These are phyloP conservation scores for Aphanomyces euteiches DNA, from an alignment of 352 stramenopile genomes.

Conservation along the genomic window DNA sequence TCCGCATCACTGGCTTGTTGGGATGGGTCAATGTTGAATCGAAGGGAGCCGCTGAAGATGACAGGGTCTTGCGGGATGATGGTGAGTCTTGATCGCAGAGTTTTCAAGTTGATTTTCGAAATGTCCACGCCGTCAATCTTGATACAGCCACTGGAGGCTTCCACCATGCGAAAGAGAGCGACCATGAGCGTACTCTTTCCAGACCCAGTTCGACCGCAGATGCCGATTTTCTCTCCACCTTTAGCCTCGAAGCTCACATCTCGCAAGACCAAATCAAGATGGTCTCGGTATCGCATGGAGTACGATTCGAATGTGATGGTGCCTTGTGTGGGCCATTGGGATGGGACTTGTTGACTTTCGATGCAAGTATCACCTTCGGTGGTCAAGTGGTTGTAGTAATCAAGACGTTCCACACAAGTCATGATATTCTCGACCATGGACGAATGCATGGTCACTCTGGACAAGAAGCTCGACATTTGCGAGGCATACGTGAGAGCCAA, in stretches of 20 bases:
- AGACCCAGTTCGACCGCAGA: constrained; percentile 44
- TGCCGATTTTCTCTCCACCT: constrained; percentile 31
- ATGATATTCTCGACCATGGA: constrained; percentile 89
- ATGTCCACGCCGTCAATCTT: constrained; percentile 73
- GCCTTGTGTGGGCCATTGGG: constrained; percentile 56
- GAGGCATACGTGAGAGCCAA: constrained; percentile 76
- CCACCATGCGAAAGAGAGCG: constrained; percentile 68
- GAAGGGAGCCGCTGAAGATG: constrained; percentile 21
- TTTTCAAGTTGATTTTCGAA: constrained; percentile 45
- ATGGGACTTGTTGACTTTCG: constrained; percentile 18
- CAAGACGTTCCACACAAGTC: constrained; percentile 86
- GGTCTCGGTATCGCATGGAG: constrained; percentile 47
- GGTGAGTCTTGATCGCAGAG: constrained; percentile 56
- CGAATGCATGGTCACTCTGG: constrained; percentile 55
- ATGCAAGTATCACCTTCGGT: neutral
- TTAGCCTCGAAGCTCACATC: neutral
- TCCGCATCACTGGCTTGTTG: neutral
- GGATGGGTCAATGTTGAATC: constrained; percentile 19
- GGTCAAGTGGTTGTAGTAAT: constrained; percentile 40
- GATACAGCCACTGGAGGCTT: constrained; percentile 48
- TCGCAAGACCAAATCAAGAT: constrained; percentile 2
- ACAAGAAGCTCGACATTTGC: constrained; percentile 81
- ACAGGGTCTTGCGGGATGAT: constrained; percentile 76
- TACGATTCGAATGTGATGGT: constrained; percentile 66
- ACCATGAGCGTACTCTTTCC: constrained; percentile 74